These are phyloP conservation scores for Xylariaceae sp. DNA, from an alignment of 2,329 filamentous ascomycete genomes.

Conservation along the genomic window DNA sequence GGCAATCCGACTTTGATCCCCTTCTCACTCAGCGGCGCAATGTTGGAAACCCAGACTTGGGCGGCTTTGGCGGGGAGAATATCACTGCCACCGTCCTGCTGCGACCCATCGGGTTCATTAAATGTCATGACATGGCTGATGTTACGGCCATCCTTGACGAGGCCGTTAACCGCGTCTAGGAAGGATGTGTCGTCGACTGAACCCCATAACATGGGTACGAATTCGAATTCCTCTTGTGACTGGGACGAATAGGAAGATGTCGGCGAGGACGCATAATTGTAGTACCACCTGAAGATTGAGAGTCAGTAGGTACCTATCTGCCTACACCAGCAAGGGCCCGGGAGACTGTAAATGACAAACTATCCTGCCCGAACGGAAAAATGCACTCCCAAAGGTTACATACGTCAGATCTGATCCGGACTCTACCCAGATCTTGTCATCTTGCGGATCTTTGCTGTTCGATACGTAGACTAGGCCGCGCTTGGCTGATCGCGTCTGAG, in stretches of 20 bases:
- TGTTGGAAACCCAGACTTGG: conserved; percentile 64
- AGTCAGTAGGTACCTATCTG: too few relatives aligned
- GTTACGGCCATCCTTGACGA: conserved; percentile 51
- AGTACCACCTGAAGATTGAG: too few relatives aligned
- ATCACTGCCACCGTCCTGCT: conserved; percentile 56
- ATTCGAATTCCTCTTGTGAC: conserved; percentile 58
- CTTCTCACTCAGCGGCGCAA: conserved; percentile 62
- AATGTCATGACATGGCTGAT: conserved; percentile 69
- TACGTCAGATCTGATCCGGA: conserved; percentile 56
- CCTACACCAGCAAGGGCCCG: too few relatives aligned
- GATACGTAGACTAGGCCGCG: conserved; percentile 70
- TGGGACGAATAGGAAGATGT: conserved; percentile 47
- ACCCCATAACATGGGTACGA: conserved; percentile 80
- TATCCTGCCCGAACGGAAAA: too few relatives aligned
- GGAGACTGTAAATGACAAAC: too few relatives aligned
- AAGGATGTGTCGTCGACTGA: conserved; percentile 56
- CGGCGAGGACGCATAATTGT: conserved; percentile 66
- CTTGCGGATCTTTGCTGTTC: conserved; percentile 48
- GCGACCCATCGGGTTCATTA: conserved; percentile 70
- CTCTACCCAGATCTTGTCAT: conserved; percentile 63
- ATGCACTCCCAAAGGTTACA: too few relatives aligned
- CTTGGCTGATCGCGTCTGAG: conserved; percentile 43
- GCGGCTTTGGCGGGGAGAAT: conserved; percentile 60
- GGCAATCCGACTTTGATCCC: conserved; percentile 69
- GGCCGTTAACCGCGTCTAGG: conserved; percentile 51